phyloP scores from a whole-genome alignment of 2,329 filamentous ascomycete species.

The Ceratocystis huliohia region DNA sequence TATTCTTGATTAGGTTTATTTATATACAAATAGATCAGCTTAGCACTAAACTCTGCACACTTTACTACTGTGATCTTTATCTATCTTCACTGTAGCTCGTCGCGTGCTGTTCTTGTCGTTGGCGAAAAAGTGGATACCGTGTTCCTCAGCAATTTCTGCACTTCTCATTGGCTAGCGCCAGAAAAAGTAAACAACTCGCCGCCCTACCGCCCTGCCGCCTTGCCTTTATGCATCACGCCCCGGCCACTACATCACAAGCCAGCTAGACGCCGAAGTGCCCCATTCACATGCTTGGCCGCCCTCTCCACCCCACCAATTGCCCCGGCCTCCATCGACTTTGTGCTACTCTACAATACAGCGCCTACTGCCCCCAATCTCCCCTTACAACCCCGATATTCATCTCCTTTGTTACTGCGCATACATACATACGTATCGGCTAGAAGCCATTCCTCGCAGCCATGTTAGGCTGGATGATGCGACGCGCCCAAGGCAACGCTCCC shows the following conservation, averaged over 20 bases:
- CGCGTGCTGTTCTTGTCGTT: neutral
- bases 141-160: neutral
- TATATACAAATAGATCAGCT: too few species aligned
- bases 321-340: too few species aligned
- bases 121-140: neutral
- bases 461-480: conserved; percentile 49
- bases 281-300: too few species aligned
- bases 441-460: conserved; percentile 28
- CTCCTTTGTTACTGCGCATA: too few species aligned
- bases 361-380: too few species aligned
- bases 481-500: conserved; percentile 32
- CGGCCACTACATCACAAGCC: neutral
- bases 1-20: too few species aligned
- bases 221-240: neutral
- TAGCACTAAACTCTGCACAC: too few species aligned
- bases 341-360: too few species aligned
- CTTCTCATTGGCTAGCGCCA: neutral
- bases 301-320: too few species aligned
- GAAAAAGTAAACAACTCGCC: neutral
- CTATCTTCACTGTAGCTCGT: neutral
- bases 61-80: too few species aligned
- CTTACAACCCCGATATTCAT: too few species aligned
- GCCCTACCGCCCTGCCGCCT: neutral
- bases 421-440: neutral
- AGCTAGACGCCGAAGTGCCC: neutral